A percentile compares a stretch with the other conserved stretches of the same genome.
phyloP scores from a whole-genome alignment of 2,329 filamentous ascomycete species.

The Neospermospora avenae region DNA sequence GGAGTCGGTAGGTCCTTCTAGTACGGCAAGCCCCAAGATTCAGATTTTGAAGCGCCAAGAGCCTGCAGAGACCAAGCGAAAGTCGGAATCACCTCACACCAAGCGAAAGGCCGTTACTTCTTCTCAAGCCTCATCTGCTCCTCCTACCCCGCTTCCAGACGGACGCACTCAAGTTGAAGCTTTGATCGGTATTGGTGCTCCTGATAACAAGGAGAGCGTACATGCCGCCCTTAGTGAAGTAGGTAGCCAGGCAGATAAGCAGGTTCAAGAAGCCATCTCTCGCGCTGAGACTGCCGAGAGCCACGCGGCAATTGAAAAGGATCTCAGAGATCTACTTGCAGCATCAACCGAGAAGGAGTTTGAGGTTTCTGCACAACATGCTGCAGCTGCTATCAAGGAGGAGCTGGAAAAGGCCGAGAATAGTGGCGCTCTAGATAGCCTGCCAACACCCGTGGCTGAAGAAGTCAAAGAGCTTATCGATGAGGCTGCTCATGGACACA shows the following conservation, averaged over 20 bases:
- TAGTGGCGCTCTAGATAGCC: slow-evolving; percentile 50
- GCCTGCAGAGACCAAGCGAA: slow-evolving; percentile 30
- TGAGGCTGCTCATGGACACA: slow-evolving; percentile 49
- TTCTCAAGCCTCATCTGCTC: slow-evolving; percentile 25
- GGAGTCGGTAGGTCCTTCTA: slow-evolving; percentile 30
- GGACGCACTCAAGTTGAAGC: slow-evolving; percentile 39
- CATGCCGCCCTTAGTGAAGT: slow-evolving; percentile 66
- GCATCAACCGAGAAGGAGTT: slow-evolving; percentile 53
- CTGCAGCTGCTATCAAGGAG: slow-evolving; percentile 49
- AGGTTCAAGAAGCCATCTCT: slow-evolving; percentile 62
- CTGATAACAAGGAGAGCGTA: slow-evolving; percentile 58
- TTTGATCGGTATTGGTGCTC: slow-evolving; percentile 33
- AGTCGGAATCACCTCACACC: slow-evolving; percentile 27
- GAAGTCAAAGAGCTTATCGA: slow-evolving; percentile 56
- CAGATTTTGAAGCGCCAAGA: slow-evolving; percentile 35
- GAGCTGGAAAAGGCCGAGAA: slow-evolving; percentile 54
- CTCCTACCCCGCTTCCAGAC: slow-evolving; percentile 31
- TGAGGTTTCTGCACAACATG: slow-evolving; percentile 46
- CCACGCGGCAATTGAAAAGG: slow-evolving; percentile 46
- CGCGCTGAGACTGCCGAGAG: slow-evolving; percentile 45
- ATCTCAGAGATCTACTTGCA: slow-evolving; percentile 48
- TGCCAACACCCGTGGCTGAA: slow-evolving; percentile 51
- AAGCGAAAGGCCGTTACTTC: slow-evolving; percentile 30
- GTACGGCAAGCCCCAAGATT: slow-evolving; percentile 37
- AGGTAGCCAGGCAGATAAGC: slow-evolving; percentile 54